Evolutionary conservation across 805 yeast species (phyloP).

Genomic region (Saccharomycopsis guyanensis): DNA sequence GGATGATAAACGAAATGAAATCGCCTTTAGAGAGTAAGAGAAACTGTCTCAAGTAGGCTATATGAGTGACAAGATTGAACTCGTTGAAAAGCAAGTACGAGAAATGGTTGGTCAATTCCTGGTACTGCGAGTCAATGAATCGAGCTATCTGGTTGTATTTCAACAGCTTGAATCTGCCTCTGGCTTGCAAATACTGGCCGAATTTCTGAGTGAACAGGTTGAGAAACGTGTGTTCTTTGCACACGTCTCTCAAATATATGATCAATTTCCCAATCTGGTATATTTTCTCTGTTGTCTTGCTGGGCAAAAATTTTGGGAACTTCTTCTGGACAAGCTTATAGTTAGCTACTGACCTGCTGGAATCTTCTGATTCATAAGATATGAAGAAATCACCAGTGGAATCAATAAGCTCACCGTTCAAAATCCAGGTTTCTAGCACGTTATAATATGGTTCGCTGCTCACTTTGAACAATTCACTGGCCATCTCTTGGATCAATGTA

Average conservation of each 20-base stretch:
- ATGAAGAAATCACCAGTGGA: conserved; percentile 57
- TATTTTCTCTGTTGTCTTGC: conserved; percentile 36
- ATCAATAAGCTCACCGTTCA: conserved; percentile 54
- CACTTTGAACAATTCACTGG: conserved; percentile 37
- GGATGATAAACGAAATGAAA: conserved; percentile 59
- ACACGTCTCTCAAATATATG: conserved; percentile 52
- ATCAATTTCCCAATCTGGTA: conserved; percentile 68
- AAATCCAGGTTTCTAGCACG: conserved; percentile 58
- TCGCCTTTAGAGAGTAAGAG: conserved; percentile 75
- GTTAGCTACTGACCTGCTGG: background rate
- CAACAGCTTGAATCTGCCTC: conserved; percentile 3
- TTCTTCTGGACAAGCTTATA: conserved; percentile 24
- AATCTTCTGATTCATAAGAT: background rate
- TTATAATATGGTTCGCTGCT: conserved; percentile 54
- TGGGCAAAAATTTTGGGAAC: conserved; percentile 40
- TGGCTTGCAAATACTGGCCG: conserved; percentile 5
- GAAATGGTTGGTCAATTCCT: conserved; percentile 15
- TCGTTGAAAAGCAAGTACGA: conserved; percentile 13
- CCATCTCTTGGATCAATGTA: conserved; percentile 34
- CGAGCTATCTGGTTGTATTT: conserved; percentile 10
- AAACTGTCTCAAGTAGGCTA: conserved; percentile 27
- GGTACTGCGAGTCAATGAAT: conserved; percentile 16
- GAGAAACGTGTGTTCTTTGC: conserved; percentile 64
- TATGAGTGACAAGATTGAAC: conserved; percentile 15
- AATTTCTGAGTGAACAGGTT: conserved; percentile 34